Evolutionary conservation across 805 yeast species (phyloP), one percentile per base, ranked within the genome.

Genomic region (Ogataea salicorniae): DNA sequence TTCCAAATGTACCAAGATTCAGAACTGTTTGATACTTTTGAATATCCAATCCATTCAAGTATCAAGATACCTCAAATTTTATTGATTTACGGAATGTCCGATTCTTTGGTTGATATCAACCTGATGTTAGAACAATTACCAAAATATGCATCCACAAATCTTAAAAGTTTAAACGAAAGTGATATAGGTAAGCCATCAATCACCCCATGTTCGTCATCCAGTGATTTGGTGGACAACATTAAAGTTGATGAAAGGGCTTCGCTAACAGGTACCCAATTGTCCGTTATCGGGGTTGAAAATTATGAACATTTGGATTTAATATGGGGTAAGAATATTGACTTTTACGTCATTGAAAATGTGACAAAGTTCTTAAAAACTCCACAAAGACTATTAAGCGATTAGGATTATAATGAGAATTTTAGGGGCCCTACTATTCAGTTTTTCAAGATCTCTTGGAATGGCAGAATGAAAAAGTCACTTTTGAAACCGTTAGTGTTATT

Each of bases 261-360:
- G 18, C 6, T 34, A 22, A 11, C 33, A 13, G 38, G 45, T 16
- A 37, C 55, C 18, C 49, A 47, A 18, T 43, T 60, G 33, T 48
- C 53, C 6, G 54, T 66, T 14, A 71, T 79, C 26, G 83, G 86
- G 1, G 80, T 92, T 0, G 74, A 71, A 1, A 71, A 71, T 18
- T 87, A 91, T 62, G 99, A 92, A 67, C 99, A 92, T 67, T 69
- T 92, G 51, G 99, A 94, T 62, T 76, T 92, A 52, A 70, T 92
- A 13, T 92, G 99, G 99, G 97, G 97, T n/a, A 69, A 75, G 23
- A 78, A 81, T 46, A 84, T 85, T 3, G 78, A 72, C 29, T 53
- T 59, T 4, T 59, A 71, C 46, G 83, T 81, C 4, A 68, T 76
- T 41, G 61, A 68, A 6, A 70, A 72, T 47, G 71, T 77, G 6